Percentiles rank a stretch among this genome's conserved stretches.
Conservation (phyloP, 306 rosid species). For the Prosopis cineraria region DNA sequence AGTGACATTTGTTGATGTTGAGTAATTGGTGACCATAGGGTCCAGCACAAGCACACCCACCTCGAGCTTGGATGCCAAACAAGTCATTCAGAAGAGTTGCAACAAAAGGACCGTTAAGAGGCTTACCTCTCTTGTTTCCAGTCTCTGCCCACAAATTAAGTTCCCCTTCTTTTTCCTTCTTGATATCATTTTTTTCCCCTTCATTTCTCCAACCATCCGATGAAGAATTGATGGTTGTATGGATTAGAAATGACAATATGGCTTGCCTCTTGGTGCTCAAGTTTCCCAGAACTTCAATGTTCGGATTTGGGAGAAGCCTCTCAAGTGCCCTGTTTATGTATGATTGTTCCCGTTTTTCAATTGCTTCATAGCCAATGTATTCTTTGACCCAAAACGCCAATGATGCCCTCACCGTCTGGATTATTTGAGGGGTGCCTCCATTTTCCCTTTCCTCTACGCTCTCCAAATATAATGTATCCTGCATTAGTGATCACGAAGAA, state of each 20-base stretch:
- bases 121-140: slow-evolving; percentile 58
- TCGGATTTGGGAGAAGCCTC: slow-evolving; percentile 59
- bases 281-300: slow-evolving; percentile 66
- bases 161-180: slow-evolving; percentile 23
- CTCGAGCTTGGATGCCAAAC: slow-evolving; percentile 88
- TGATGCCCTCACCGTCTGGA: slow-evolving; percentile 78
- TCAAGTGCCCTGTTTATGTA: slow-evolving; percentile 53
- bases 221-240: slow-evolving; percentile 52
- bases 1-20: slow-evolving; percentile 46
- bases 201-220: background rate
- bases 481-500: slow-evolving; percentile 27
- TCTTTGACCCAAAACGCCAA: slow-evolving; percentile 90
- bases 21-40: slow-evolving; percentile 84
- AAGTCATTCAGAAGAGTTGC: slow-evolving; percentile 74
- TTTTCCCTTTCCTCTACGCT: slow-evolving; percentile 82
- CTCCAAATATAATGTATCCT: slow-evolving; percentile 79
- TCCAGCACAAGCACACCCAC: slow-evolving; percentile 94
- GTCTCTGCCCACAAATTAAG: slow-evolving; percentile 66
- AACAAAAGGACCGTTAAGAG: slow-evolving; percentile 81
- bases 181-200: background rate
- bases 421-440: slow-evolving; percentile 90
- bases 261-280: slow-evolving; percentile 63
- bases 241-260: slow-evolving; percentile 67
- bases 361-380: slow-evolving; percentile 59
- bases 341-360: slow-evolving; percentile 59